Percentiles rank a stretch among this genome's conserved stretches.
Conservation (phyloP, 2,329 filamentous ascomycete genomes). For the Calonectria naviculata region DNA sequence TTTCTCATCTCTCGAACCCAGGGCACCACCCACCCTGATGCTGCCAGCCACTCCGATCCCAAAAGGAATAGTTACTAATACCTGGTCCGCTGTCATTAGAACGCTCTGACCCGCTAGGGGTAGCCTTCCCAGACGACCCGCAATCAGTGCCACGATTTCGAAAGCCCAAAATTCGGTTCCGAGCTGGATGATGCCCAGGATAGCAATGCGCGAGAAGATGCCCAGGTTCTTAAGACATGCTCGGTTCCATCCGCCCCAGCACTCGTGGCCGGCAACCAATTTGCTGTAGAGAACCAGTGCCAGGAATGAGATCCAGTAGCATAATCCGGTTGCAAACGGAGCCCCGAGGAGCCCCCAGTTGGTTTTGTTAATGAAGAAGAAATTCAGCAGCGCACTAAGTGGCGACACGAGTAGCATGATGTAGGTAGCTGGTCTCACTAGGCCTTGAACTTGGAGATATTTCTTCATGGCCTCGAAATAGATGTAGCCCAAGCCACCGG, state of each 20-base stretch:
- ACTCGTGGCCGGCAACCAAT: neutral
- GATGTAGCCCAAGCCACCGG: neutral
- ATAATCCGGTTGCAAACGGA: neutral
- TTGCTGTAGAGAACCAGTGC: neutral
- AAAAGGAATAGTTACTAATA: neutral
- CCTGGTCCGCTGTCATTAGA: neutral
- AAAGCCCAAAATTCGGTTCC: neutral
- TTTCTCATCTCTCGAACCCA: neutral
- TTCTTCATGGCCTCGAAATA: neutral
- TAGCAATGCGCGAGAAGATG: neutral
- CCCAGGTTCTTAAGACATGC: neutral
- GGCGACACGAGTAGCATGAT: neutral
- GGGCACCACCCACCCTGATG: neutral
- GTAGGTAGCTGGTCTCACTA: neutral
- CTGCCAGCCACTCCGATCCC: neutral
- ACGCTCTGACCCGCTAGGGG: neutral
- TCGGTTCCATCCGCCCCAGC: neutral
- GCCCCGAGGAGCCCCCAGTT: neutral
- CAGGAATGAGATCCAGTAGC: neutral
- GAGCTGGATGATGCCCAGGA: neutral
- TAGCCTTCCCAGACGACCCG: neutral
- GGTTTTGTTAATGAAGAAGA: neutral
- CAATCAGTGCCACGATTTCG: neutral
- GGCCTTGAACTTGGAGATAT: neutral
- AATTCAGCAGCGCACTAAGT: neutral